Conservation (phyloP, 176 grass and related monocot genomes). For the Carex littledalei region DNA sequence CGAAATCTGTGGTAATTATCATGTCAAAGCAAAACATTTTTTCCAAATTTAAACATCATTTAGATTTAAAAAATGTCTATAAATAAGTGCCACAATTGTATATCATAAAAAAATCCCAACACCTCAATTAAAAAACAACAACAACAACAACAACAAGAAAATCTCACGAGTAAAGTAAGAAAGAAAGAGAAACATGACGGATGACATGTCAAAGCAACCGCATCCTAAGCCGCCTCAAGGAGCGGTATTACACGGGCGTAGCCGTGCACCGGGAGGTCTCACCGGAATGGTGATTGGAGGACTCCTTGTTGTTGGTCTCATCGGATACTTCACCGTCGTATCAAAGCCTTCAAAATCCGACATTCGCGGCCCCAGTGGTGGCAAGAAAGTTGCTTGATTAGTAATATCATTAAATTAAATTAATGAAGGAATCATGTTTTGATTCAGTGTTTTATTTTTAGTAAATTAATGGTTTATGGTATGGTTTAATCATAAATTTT, state of each 20-base stretch:
- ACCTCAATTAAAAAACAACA: neutral
- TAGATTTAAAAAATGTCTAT: neutral
- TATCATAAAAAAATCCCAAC: neutral
- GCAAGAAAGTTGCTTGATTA: neutral
- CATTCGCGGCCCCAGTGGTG: neutral
- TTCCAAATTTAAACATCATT: slow-evolving; percentile 5
- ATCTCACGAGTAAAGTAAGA: neutral
- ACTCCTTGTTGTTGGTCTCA: neutral
- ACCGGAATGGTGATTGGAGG: neutral
- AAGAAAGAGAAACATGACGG: neutral
- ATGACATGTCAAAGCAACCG: neutral
- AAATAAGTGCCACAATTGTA: neutral
- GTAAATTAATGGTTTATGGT: neutral
- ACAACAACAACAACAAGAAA: neutral
- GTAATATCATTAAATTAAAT: neutral
- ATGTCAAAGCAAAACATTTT: neutral
- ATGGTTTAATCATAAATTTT: neutral
- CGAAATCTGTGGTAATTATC: neutral
- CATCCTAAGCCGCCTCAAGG: slow-evolving; percentile 17
- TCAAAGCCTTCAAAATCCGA: neutral
- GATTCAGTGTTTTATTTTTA: neutral
- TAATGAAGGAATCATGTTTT: neutral
- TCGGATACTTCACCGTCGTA: slow-evolving; percentile 9
- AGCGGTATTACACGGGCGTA: neutral
- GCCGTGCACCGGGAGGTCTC: neutral